phyloP scores from a whole-genome alignment of 257 asterid species.

The Fraxinus pennsylvanica region DNA sequence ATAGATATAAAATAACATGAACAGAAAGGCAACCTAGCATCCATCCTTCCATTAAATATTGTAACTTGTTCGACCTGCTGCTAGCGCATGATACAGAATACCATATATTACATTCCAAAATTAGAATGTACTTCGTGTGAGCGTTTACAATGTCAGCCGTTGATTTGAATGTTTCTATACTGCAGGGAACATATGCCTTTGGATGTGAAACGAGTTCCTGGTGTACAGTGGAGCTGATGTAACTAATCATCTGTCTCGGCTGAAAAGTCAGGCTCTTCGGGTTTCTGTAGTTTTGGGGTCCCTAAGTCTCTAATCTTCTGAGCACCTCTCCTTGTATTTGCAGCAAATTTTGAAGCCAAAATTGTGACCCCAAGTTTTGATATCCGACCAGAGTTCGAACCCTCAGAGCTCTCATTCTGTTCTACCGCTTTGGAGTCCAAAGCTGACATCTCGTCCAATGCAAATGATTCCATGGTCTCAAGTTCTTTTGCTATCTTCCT shows the following conservation, averaged over 20 bases:
- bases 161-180: not conserved
- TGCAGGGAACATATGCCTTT: not conserved
- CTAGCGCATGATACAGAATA: not conserved
- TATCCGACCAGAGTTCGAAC: conserved; percentile 35
- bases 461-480: conserved; percentile 61
- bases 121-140: conserved; percentile 1
- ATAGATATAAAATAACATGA: not conserved
- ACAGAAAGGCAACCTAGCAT: not conserved
- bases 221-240: not conserved
- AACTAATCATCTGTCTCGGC: conserved; percentile 71
- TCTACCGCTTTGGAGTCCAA: conserved; percentile 41
- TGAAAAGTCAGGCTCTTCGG: conserved; percentile 86
- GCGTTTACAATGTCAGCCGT: not conserved
- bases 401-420: conserved; percentile 23
- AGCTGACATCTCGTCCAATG: conserved; percentile 35
- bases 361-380: conserved; percentile 71
- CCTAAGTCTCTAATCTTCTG: conserved; percentile 72
- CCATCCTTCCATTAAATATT: not conserved
- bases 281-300: conserved; percentile 71
- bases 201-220: not conserved
- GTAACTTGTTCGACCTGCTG: not conserved
- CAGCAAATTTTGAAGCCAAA: conserved; percentile 86
- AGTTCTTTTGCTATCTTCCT: conserved; percentile 66
- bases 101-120: no score
- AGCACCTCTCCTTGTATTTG: conserved; percentile 84